Conservation (phyloP, 345 rosid species). For the Eucalyptus cloeziana region DNA sequence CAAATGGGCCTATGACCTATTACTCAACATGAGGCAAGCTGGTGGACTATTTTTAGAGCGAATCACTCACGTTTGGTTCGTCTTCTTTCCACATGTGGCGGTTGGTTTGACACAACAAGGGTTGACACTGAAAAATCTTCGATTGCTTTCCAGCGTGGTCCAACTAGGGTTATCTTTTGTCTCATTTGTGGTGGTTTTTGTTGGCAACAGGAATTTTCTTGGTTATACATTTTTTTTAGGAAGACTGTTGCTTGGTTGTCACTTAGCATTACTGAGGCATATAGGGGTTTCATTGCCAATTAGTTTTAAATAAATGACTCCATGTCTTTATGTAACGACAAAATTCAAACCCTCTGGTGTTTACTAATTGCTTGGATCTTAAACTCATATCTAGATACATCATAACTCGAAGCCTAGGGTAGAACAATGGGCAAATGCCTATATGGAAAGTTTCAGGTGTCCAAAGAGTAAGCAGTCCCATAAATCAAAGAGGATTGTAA, state of each 20-base stretch:
- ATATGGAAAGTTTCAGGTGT: too few relatives aligned
- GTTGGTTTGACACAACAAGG: neutral
- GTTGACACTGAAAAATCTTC: neutral
- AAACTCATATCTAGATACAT: too few relatives aligned
- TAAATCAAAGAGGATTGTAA: too few relatives aligned
- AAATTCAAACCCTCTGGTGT: too few relatives aligned
- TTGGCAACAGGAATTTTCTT: neutral
- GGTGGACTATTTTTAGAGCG: neutral
- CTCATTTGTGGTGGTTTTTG: neutral
- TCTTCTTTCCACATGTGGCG: neutral
- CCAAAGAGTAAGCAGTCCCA: accelerated
- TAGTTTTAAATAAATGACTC: too few relatives aligned
- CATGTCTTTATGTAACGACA: too few relatives aligned
- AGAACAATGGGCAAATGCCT: too few relatives aligned
- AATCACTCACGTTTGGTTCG: neutral
- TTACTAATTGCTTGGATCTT: too few relatives aligned
- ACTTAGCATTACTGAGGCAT: neutral
- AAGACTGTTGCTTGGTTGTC: neutral
- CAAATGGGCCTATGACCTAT: too few relatives aligned
- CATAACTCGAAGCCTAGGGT: accelerated
- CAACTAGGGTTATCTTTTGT: neutral
- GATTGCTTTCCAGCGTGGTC: neutral
- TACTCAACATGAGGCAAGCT: neutral
- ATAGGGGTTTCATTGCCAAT: neutral
- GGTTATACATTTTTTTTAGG: neutral